Evolutionary conservation across 2,329 filamentous ascomycete species (phyloP).

Genomic region (Alternaria triticimaculans): DNA sequence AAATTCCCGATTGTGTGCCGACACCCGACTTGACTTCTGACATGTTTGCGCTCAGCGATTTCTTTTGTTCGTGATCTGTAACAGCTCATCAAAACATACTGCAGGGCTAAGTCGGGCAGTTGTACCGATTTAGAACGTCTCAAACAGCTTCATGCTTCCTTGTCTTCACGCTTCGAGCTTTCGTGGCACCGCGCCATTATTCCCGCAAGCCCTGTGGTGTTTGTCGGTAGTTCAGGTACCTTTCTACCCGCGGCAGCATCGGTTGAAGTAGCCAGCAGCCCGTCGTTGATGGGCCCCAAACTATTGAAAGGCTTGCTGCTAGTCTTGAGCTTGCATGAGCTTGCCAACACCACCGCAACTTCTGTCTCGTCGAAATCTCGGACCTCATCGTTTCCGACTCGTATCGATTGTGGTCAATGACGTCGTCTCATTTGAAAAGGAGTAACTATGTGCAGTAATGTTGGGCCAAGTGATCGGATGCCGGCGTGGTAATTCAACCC

Average conservation of each 20-base stretch:
- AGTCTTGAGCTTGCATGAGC: background rate
- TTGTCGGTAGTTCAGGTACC: background rate
- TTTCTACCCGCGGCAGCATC: background rate
- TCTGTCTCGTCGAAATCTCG: background rate
- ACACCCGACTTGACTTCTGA: slow-evolving; percentile 27
- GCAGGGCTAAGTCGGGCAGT: slow-evolving; percentile 11
- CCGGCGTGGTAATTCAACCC: background rate
- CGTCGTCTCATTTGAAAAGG: background rate
- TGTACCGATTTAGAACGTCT: background rate
- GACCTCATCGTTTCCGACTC: background rate
- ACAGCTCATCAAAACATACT: slow-evolving; percentile 33
- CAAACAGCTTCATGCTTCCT: background rate
- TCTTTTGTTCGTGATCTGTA: slow-evolving; percentile 29
- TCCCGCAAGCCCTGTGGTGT: background rate
- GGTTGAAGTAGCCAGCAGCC: background rate
- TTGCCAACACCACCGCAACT: background rate
- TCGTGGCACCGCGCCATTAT: background rate
- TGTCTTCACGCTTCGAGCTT: slow-evolving; percentile 13
- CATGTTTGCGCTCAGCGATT: slow-evolving; percentile 30
- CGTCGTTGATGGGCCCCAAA: background rate
- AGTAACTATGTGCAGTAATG: background rate
- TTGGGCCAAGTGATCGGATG: background rate
- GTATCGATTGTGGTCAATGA: background rate
- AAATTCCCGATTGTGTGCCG: slow-evolving; percentile 32
- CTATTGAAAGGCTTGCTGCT: slow-evolving; percentile 1